A percentile compares a stretch with the other conserved stretches of the same genome.
Evolutionary conservation across 805 yeast species (phyloP).

Genomic region (Wickerhamomyces bovis): DNA sequence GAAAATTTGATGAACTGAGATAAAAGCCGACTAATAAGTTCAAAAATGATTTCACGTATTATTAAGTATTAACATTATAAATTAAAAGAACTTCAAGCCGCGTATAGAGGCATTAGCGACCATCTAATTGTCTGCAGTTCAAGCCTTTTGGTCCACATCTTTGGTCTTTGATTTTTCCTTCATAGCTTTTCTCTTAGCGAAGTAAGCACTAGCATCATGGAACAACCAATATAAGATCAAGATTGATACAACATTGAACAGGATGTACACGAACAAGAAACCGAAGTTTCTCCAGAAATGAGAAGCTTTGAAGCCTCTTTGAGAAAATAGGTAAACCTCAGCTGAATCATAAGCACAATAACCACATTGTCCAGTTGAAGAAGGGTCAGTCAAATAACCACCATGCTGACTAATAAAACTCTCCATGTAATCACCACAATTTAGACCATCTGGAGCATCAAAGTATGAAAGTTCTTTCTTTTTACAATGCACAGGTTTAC

Average conservation of each 20-base stretch:
- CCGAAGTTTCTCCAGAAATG: constrained; percentile 66
- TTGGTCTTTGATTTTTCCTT: constrained; percentile 32
- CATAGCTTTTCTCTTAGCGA: constrained; percentile 54
- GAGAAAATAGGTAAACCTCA: constrained; percentile 53
- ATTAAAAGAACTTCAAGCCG: not conserved
- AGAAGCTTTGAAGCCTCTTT: constrained; percentile 33
- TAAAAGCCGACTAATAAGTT: too few species aligned
- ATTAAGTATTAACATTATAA: too few species aligned
- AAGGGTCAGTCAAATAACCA: constrained; percentile 9
- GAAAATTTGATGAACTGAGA: too few species aligned
- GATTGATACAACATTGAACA: constrained; percentile 36
- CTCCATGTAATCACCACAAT: constrained; percentile 54
- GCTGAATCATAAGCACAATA: constrained; percentile 47
- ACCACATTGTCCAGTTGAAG: constrained; percentile 42
- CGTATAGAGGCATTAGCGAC: not conserved
- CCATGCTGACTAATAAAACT: constrained; percentile 21
- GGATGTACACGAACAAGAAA: constrained; percentile 39
- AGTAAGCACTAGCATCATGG: not conserved
- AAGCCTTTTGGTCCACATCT: not conserved
- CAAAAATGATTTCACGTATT: too few species aligned
- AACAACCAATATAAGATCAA: constrained; percentile 40
- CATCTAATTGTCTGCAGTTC: too few species aligned
- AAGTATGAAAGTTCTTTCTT: constrained; percentile 42
- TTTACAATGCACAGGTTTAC: constrained; percentile 44
- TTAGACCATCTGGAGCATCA: constrained; percentile 51